Base-by-base conservation (phyloP, 495 filamentous ascomycete species). In the Tuber aestivum region DNA sequence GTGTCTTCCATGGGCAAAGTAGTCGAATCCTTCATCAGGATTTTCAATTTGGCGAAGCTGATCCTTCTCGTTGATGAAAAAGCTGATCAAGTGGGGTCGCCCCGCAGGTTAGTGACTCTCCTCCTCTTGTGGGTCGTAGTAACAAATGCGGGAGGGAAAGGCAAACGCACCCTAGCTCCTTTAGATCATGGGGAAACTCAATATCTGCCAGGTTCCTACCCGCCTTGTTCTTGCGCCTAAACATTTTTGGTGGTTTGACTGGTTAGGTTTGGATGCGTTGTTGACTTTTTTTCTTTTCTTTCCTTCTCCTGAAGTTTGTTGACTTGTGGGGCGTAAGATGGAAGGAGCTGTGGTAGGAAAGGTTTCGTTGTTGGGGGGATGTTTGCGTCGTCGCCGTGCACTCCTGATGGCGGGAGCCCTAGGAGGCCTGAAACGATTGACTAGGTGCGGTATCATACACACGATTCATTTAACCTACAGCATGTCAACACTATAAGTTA, bases 21-120 rank as follows among this genome's bases (percentile, higher is more conserved):
- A 82, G 27, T 82, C 76, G 38, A 80, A 82, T 23, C 41, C 44
- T 50, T 77, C 75, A 20, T 75, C 70, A 6, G 81, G 81, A 4
- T 82, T 80, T 42, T 76, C 77, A 9, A 79, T 82, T 68, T 82
- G 81, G 9, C 81, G 81, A 41, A 82, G 27, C 44, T 82, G 72
- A 48, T 82, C 81, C 10, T 80, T 72, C 32, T 82, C 72, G 70
- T 82, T 75, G 73, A 82, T 77, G 72, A 82, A 82, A 72, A 82
- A 72, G 37, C 81, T 82, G 18, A 71, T 70, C 32, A 42, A 32
- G 56, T 32, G 27, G 27, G 21, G 27, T 35, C 56, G 16, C 23
- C 4, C 56, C 27, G 56, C 27, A 20, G 35, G 56, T 65, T 27
- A 65, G 56, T 65, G 12, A 32, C 56, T 65, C 56, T 65, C 56